Percentiles rank a stretch among this genome's conserved stretches.
Conservation (phyloP, 2,329 filamentous ascomycete genomes). For the Clonostachys rosea region DNA sequence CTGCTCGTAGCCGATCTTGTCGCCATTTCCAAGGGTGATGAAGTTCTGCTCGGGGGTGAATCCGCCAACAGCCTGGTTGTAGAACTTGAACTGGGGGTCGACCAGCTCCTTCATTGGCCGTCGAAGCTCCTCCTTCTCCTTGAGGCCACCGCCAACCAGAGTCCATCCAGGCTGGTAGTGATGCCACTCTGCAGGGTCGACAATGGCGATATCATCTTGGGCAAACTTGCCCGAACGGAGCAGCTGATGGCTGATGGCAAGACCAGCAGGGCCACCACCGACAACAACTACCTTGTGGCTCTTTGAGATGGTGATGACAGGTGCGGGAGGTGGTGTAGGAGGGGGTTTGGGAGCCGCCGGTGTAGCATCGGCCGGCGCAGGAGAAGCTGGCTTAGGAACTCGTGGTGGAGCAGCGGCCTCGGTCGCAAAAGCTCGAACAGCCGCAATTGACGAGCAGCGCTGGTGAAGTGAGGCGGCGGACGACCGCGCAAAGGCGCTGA, state of each 20-base stretch:
- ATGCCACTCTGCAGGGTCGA: conserved; percentile 60
- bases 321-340: too few relatives aligned
- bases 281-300: conserved; percentile 61
- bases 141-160: conserved; percentile 61
- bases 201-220: conserved; percentile 56
- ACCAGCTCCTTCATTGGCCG: conserved; percentile 44
- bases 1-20: conserved; percentile 56
- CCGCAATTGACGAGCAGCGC: too few relatives aligned
- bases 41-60: conserved; percentile 53
- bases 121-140: conserved; percentile 54
- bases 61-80: conserved; percentile 41
- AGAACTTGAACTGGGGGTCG: conserved; percentile 55
- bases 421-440: too few relatives aligned
- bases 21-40: conserved; percentile 49
- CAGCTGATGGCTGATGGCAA: conserved; percentile 64
- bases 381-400: too few relatives aligned
- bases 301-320: not conserved
- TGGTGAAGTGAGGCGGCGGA: too few relatives aligned
- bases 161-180: conserved; percentile 70
- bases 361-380: too few relatives aligned
- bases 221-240: conserved; percentile 51
- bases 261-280: conserved; percentile 61
- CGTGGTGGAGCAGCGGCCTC: too few relatives aligned
- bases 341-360: too few relatives aligned
- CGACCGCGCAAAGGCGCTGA: too few relatives aligned